phyloP scores from a whole-genome alignment of 106 monocot species.

The Platanthera zijinensis region DNA sequence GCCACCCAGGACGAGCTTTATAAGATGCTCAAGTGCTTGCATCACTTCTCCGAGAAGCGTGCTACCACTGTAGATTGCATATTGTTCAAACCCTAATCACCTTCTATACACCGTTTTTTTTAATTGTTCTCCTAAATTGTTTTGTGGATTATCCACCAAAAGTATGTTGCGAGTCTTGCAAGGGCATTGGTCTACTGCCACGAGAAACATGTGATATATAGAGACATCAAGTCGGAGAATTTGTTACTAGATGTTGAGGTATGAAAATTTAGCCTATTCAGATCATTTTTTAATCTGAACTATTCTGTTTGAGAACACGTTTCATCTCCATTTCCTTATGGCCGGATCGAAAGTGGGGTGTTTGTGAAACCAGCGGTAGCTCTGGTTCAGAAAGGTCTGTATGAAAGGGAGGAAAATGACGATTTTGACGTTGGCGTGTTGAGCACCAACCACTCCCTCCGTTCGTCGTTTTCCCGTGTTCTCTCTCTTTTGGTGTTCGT shows the following conservation, averaged over 20 bases:
- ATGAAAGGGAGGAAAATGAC: too few relatives aligned
- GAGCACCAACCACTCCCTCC: too few relatives aligned
- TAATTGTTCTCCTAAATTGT: not conserved
- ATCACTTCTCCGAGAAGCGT: conserved; percentile 55
- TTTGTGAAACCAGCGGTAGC: too few relatives aligned
- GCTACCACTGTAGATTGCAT: conserved; percentile 27
- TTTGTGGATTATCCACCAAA: not conserved
- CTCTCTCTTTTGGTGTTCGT: too few relatives aligned
- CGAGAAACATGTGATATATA: conserved; percentile 87
- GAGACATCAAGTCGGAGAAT: conserved; percentile 98
- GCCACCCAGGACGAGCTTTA: conserved; percentile 71
- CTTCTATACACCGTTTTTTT: not conserved
- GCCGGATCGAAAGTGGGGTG: too few relatives aligned
- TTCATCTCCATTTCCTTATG: too few relatives aligned
- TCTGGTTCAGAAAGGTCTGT: too few relatives aligned
- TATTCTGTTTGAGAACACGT: not conserved
- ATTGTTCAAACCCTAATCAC: conserved; percentile 12
- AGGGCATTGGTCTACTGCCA: conserved; percentile 74
- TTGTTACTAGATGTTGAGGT: conserved; percentile 78
- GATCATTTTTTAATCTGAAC: not conserved
- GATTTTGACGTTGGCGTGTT: too few relatives aligned
- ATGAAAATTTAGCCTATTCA: not conserved
- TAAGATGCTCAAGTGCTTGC: conserved; percentile 53
- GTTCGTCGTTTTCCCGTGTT: too few relatives aligned
- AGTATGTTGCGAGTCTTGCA: conserved; percentile 88